Base-by-base conservation (phyloP, 148 eudicot species). In the Polygonum aviculare region DNA sequence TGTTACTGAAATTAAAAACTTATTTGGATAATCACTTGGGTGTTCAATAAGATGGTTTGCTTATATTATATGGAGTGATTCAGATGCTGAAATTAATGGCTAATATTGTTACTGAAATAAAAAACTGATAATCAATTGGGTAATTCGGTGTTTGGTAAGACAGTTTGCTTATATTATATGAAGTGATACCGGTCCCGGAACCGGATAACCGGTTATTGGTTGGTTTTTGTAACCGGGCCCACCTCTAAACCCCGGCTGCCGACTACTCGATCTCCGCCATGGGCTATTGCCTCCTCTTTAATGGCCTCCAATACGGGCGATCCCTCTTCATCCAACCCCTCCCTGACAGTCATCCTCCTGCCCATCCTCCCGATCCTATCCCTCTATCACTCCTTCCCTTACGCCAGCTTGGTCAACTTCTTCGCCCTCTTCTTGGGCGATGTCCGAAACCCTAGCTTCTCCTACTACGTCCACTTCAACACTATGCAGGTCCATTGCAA, bases 401-500 rank as follows among this genome's bases (percentile, higher is more conserved):
- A 82, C 67, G 92, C 92, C 6, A 83, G 87, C 71, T 92, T 90
- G 80, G 86, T 88, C 38, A 81, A 91, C 76, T 94, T 94, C 80
- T 86, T 92, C n/a, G 90, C 76, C 0, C 82, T 94, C 40, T 94
- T 89, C 62, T 73, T 94, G 2, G 96, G 88, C 6, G 82, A 92
- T 8, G 98, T 89, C 10, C 60, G 92, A 1, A 94, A 94, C 87
- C 81, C 84, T 0, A 78, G 52, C 8, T 55, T 95, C 41, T 82
- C 89, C 75, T 83, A 80, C 2, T 95, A 89, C 69, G 92, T 83
- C 2, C 72, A 97, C 77, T 94, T 91, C 63, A 91, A 91, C 19
- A 85, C 93, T 0, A 90, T 95, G 91, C 98, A 92, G 78, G 98
- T 94, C 0, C 82, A n/a, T n/a, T n/a, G n/a, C n/a, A n/a, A n/a